phyloP scores from a whole-genome alignment of 1,139 yeast genomes.

The Groenewaldozyma auringiensis region DNA sequence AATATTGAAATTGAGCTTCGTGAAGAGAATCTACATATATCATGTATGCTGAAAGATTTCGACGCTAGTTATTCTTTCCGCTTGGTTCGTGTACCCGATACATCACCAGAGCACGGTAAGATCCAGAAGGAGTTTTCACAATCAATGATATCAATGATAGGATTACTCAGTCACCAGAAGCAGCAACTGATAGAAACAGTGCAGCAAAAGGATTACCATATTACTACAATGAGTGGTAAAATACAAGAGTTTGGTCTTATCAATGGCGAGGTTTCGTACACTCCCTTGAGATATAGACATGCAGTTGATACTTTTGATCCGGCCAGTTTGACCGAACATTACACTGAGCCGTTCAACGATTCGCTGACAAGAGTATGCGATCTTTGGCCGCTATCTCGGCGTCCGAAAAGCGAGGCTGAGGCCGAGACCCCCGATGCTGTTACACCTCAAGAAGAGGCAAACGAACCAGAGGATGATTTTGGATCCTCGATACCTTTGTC shows the following conservation, averaged over 20 bases:
- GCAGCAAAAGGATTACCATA: slow-evolving; percentile 16
- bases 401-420: too few species aligned
- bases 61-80: slow-evolving; percentile 11
- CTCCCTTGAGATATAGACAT: not conserved
- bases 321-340: not conserved
- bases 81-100: slow-evolving; percentile 1
- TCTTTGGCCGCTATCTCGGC: not conserved
- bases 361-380: not conserved
- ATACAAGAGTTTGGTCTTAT: slow-evolving; percentile 1
- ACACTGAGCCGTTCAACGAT: not conserved
- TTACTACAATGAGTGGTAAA: slow-evolving; percentile 4
- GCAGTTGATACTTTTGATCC: not conserved
- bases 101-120: not conserved
- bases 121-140: slow-evolving; percentile 8
- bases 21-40: not conserved
- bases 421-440: not conserved
- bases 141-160: slow-evolving; percentile 8
- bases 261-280: slow-evolving; percentile 1
- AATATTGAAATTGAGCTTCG: slow-evolving; percentile 3
- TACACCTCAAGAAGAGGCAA: not conserved
- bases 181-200: slow-evolving; percentile 9
- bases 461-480: slow-evolving; percentile 7
- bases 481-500: not conserved
- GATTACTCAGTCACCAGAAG: slow-evolving; percentile 7
- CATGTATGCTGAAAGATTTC: slow-evolving; percentile 10